These are phyloP conservation scores for Colletotrichum camelliae DNA, from an alignment of 2,329 filamentous ascomycete genomes.

Conservation along the genomic window DNA sequence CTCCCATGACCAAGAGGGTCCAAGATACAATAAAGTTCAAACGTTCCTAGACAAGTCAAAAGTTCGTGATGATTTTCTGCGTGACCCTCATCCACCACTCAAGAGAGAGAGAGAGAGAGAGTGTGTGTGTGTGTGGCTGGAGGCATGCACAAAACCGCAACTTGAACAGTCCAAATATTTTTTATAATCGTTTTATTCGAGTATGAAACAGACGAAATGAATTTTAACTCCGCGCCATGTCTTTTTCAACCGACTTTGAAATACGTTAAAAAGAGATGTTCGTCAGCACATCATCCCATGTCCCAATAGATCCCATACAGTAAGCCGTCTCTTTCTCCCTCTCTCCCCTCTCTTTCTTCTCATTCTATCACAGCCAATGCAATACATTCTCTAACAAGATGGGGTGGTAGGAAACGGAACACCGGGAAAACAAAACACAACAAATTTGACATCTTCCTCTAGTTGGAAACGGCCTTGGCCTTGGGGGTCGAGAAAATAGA, in stretches of 20 bases:
- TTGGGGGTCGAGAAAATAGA: slow-evolving; percentile 63
- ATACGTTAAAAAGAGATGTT: background rate
- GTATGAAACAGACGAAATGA: background rate
- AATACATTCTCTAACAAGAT: background rate
- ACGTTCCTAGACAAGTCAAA: background rate
- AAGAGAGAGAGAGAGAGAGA: background rate
- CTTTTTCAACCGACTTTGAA: slow-evolving; percentile 5
- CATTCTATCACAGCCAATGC: background rate
- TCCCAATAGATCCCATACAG: background rate
- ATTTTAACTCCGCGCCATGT: slow-evolving; percentile 18
- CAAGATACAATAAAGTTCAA: background rate
- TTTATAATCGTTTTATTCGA: background rate
- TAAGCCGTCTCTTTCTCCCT: background rate
- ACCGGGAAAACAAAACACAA: background rate
- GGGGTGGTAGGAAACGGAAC: background rate
- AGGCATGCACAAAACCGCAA: background rate
- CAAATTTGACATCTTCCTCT: background rate
- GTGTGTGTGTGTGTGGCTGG: too few relatives aligned
- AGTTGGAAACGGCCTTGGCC: slow-evolving; percentile 15
- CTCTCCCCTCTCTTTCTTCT: background rate
- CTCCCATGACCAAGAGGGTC: background rate
- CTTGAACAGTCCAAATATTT: background rate
- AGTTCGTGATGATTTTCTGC: background rate
- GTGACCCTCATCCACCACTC: background rate
- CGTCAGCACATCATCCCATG: background rate